These are phyloP conservation scores for Saccharomycopsis sp. DNA, from an alignment of 805 yeast species.

Conservation along the genomic window DNA sequence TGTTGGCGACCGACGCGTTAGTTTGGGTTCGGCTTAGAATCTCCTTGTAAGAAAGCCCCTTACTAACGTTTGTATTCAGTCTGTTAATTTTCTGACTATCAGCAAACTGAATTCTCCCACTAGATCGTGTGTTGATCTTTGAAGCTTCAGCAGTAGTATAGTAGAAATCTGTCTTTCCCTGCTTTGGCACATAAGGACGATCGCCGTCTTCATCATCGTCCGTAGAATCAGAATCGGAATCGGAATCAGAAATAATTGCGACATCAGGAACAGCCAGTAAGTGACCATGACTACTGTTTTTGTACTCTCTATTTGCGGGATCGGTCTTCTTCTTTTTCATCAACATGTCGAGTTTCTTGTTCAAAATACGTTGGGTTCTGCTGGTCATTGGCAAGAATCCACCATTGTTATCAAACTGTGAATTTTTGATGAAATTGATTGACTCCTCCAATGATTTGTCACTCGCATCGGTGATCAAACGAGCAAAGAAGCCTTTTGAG, in stretches of 20 bases:
- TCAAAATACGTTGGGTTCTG: constrained; percentile 11
- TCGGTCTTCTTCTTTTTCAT: constrained; percentile 21
- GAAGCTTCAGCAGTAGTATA: neutral
- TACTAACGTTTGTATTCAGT: constrained; percentile 6
- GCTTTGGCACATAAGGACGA: constrained; percentile 15
- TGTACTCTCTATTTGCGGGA: constrained; percentile 32
- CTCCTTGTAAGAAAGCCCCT: constrained; percentile 11
- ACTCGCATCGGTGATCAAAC: constrained; percentile 5
- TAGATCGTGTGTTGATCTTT: neutral
- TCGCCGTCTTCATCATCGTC: constrained; percentile 12
- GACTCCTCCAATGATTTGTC: constrained; percentile 15
- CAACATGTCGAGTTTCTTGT: neutral
- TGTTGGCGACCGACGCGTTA: neutral
- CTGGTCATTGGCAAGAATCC: constrained; percentile 12
- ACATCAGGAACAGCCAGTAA: neutral
- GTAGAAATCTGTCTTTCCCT: neutral
- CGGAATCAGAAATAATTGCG: constrained; percentile 1
- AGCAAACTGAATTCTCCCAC: constrained; percentile 16
- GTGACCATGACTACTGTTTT: neutral
- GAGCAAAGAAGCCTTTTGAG: constrained; percentile 8
- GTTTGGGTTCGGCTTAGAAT: constrained; percentile 10
- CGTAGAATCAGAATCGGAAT: neutral
- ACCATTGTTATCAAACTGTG: constrained; percentile 2
- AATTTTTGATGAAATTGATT: constrained; percentile 12
- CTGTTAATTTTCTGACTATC: neutral